Evolutionary conservation across 1,284 basidiomycete species (phyloP).

Genomic region (Vanrija sp.): DNA sequence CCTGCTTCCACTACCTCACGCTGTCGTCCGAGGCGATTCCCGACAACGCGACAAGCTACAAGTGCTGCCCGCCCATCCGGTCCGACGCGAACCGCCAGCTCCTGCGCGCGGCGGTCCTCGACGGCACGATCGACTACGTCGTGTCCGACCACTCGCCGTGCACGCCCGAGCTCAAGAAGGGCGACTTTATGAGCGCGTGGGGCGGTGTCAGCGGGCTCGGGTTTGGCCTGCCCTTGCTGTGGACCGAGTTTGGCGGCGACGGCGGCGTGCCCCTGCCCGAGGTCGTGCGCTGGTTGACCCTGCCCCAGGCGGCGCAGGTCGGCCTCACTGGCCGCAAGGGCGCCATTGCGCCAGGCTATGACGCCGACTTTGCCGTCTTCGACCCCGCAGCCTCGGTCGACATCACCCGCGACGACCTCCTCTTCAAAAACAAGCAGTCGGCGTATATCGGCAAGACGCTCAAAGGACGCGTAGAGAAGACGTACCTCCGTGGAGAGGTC

Average conservation of each 20-base stretch:
- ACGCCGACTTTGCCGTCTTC: slow-evolving; percentile 83
- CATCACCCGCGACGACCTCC: slow-evolving; percentile 57
- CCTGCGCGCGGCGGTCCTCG: slow-evolving; percentile 73
- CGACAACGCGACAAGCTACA: slow-evolving; percentile 55
- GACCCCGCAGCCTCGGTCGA: slow-evolving; percentile 63
- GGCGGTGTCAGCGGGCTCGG: slow-evolving; percentile 87
- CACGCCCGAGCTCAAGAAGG: slow-evolving; percentile 69
- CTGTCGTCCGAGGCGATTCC: slow-evolving; percentile 53
- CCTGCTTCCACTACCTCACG: slow-evolving; percentile 89
- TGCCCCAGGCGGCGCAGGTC: slow-evolving; percentile 69
- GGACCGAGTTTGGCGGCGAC: slow-evolving; percentile 68
- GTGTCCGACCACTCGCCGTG: slow-evolving; percentile 94
- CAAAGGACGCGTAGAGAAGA: slow-evolving; percentile 66
- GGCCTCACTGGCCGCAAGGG: slow-evolving; percentile 69
- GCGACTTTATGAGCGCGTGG: slow-evolving; percentile 86
- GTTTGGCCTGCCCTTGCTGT: slow-evolving; percentile 75
- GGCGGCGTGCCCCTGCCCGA: slow-evolving; percentile 57
- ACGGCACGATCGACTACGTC: slow-evolving; percentile 79
- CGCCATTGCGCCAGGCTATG: slow-evolving; percentile 63
- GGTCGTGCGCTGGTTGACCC: slow-evolving; percentile 70
- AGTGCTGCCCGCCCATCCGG: slow-evolving; percentile 93
- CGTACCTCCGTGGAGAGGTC: slow-evolving; percentile 68
- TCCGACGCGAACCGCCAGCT: slow-evolving; percentile 63
- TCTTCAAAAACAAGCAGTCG: slow-evolving; percentile 89
- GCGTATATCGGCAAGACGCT: slow-evolving; percentile 75